phyloP scores from a whole-genome alignment of 192 early-diverging fungal species.

The Coemansia asiatica region DNA sequence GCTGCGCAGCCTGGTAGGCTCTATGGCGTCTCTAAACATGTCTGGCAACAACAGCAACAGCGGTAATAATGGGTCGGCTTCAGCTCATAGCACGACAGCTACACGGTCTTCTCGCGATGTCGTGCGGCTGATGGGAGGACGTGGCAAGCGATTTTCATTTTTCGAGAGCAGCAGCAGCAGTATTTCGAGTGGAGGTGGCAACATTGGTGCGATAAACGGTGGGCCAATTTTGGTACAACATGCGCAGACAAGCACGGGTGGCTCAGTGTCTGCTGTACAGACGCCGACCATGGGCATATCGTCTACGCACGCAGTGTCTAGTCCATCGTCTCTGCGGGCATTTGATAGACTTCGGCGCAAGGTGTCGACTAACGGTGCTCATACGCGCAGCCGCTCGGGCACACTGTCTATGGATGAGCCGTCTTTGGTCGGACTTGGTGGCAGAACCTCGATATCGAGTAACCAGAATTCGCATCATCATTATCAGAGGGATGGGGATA shows the following conservation, averaged over 20 bases:
- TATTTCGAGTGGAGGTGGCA: slow-evolving; percentile 3
- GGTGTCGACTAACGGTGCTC: slow-evolving; percentile 49
- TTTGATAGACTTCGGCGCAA: slow-evolving; percentile 55
- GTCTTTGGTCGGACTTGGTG: slow-evolving; percentile 6
- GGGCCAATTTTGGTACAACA: background rate
- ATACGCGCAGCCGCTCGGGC: slow-evolving; percentile 41
- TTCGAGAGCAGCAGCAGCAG: slow-evolving; percentile 42
- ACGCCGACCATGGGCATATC: slow-evolving; percentile 20
- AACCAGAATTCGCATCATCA: slow-evolving; percentile 15
- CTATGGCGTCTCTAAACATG: slow-evolving; percentile 49
- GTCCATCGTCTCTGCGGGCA: slow-evolving; percentile 48
- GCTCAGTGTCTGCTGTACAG: slow-evolving; percentile 13
- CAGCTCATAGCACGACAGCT: slow-evolving; percentile 16
- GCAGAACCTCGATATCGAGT: slow-evolving; percentile 27
- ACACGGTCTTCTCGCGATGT: slow-evolving; percentile 52
- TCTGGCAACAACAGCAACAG: slow-evolving; percentile 10
- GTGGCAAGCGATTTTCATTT: slow-evolving; percentile 56
- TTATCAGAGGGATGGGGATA: slow-evolving; percentile 16
- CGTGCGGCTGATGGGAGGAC: slow-evolving; percentile 49
- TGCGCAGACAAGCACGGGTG: background rate
- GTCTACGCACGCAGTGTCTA: slow-evolving; percentile 17
- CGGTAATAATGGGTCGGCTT: background rate
- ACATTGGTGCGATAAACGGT: background rate
- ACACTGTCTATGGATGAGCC: slow-evolving; percentile 45
- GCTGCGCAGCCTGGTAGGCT: slow-evolving; percentile 48